Evolutionary conservation across 345 rosid species (phyloP).

Genomic region (Melastoma malabathricum): DNA sequence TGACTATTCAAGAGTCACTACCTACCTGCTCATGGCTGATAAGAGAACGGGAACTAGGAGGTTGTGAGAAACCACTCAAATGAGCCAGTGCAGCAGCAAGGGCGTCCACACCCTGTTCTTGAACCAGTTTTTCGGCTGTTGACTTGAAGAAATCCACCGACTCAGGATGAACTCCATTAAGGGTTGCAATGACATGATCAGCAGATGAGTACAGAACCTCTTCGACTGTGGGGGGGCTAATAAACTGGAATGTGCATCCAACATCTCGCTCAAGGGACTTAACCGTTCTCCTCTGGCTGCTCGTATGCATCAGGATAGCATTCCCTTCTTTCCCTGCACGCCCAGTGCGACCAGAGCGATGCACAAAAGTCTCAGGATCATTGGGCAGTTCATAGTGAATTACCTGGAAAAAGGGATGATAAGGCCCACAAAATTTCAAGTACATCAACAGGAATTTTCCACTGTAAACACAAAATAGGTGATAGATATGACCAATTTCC

Average conservation of each 20-base stretch:
- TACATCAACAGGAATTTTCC: too few relatives aligned
- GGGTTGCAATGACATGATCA: slow-evolving; percentile 72
- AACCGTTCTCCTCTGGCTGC: slow-evolving; percentile 80
- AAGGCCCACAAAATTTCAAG: too few relatives aligned
- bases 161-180: slow-evolving; percentile 80
- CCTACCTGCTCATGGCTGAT: slow-evolving; percentile 81
- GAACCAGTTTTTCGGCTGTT: slow-evolving; percentile 58
- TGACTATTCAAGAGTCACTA: too few relatives aligned
- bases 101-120: slow-evolving; percentile 74
- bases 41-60: slow-evolving; percentile 89
- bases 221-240: slow-evolving; percentile 62
- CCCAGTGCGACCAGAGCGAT: slow-evolving; percentile 98
- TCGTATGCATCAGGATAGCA: slow-evolving; percentile 72
- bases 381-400: slow-evolving; percentile 97
- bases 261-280: slow-evolving; percentile 84
- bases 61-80: slow-evolving; percentile 77
- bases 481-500: too few relatives aligned
- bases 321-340: slow-evolving; percentile 97
- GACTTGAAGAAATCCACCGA: slow-evolving; percentile 64
- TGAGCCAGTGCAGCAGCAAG: slow-evolving; percentile 96
- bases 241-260: slow-evolving; percentile 79
- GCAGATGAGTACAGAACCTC: slow-evolving; percentile 81
- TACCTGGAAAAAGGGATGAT: slow-evolving; percentile 27
- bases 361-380: slow-evolving; percentile 96
- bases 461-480: too few relatives aligned